Base-by-base conservation (phyloP, 2,329 filamentous ascomycete genomes). In the Cladophialophora exuberans region DNA sequence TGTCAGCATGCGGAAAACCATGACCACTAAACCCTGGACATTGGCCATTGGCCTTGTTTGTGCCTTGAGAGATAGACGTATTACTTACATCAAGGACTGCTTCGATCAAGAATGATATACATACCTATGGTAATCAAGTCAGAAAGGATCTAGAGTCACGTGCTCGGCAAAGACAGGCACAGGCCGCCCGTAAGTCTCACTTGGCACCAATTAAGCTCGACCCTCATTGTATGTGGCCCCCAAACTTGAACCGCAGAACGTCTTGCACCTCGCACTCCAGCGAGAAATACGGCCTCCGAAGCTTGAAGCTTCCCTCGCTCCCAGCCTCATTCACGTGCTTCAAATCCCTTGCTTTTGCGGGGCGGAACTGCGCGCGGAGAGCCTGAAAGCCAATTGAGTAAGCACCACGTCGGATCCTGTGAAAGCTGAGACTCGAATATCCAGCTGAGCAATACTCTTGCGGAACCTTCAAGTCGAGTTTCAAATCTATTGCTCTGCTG, bases 371-470 rank as follows among this genome's bases (percentile, higher is more conserved):
- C 23, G 30, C 48, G 38, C 38, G 26, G 48, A 43, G 28, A 33
- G 36, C 38, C 39, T 36, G 38, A 51, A 28, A 33, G 39, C 11
- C 20, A 15, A 20, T 33, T 41, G 28, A 15, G 39, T 51, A 51
- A 51, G 48, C 48, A 51, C 36, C 48, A 31, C n/a, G 23, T 17
- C 26, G 25, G 26, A 26, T 13, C 22, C 20, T 42, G 39, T 25
- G 39, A 42, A 22, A 28, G 38, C 48, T 51, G 48, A 51, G 38
- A 51, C 48, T 43, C 26, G 9, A 41, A 33, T 13, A 3, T 35
- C 9, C 48, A 51, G 48, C 48, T 51, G 48, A 51, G 43, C 48
- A 51, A 51, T 36, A 42, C 22, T 17, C 20, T 38, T 43, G 48
- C 38, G 48, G 18, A 42, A 42, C 36, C n/a, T 26, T n/a, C 46